Percentiles rank a stretch among this genome's conserved stretches.
Evolutionary conservation across 352 stramenopile species (phyloP).

Genomic region (Phytophthora hybrid): DNA sequence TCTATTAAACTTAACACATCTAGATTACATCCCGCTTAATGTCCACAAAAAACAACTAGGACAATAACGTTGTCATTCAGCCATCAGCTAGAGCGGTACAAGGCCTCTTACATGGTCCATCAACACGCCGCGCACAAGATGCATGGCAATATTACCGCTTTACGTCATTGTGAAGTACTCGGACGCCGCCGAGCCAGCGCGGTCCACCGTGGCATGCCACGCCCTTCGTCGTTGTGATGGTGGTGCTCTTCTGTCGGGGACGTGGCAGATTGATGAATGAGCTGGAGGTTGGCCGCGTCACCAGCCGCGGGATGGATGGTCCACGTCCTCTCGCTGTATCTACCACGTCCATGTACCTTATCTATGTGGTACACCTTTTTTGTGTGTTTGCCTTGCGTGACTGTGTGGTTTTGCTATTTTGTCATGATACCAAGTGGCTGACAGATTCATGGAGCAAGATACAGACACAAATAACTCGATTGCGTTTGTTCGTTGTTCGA

Average conservation of each 20-base stretch:
- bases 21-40: too few relatives aligned
- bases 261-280: neutral
- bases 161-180: too few relatives aligned
- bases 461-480: too few relatives aligned
- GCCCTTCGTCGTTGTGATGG: neutral
- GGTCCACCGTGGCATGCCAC: neutral
- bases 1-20: neutral
- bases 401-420: neutral
- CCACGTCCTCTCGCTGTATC: neutral
- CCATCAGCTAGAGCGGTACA: conserved; percentile 6
- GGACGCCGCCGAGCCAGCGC: neutral
- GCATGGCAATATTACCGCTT: too few relatives aligned
- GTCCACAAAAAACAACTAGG: neutral
- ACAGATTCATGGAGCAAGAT: too few relatives aligned
- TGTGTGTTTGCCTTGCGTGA: neutral
- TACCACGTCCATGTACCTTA: neutral
- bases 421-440: too few relatives aligned
- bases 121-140: neutral
- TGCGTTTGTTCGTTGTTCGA: too few relatives aligned
- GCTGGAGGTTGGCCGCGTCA: neutral
- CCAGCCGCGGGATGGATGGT: neutral
- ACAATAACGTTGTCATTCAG: neutral
- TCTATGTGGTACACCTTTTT: neutral
- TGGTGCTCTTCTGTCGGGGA: neutral
- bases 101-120: neutral